Evolutionary conservation across 805 yeast genomes (phyloP), one percentile per base, ranked within the genome.

Genomic region (Wickerhamiella azymoides): DNA sequence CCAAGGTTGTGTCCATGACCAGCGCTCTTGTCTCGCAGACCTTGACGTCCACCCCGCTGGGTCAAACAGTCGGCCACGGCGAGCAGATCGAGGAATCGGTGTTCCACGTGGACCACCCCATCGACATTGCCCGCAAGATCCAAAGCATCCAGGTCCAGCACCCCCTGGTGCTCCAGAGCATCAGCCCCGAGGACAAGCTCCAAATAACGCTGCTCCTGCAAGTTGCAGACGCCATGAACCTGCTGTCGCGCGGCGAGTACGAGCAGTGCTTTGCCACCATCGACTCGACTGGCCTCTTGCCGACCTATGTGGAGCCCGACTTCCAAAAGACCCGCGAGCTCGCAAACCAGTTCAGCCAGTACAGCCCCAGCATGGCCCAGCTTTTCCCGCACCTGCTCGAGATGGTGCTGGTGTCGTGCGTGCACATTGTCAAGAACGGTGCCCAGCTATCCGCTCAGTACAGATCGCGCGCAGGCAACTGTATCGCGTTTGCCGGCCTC

Each of bases 401-500:
- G 17, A 80, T 86, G 65, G 75, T 83, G 4, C 82, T 89, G 94
- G 75, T 79, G 26, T 75, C 84, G 57, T 70, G 84, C 45, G 73
- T 82, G 5, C 77, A 68, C 64, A 38, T 65, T 70, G 36, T 62
- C 21, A 67, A 54, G 59, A 64, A 44, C 54, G 32, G 52, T 43
- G 50, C 49, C 1, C 46, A 48, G 30, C 47, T 47, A 18, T 50
- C 55, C 39, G 50, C 49, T 13, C 49, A 51, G 27, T 48, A 54
- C 48, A 48, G 53, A 8, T 47, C 41, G 42, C 47, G 52, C 36
- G 85, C 94, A 2, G 80, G 77, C 61, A 85, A 85, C 62, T 82
- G 94, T 62, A 85, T 88, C 86, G 76, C 88, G 2, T 89, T 81
- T 61, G 94, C 96, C 6, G 97, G 96, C 50, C 81, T 89, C 79